phyloP scores from a whole-genome alignment of 306 rosid species.

The Lathyrus sativus region DNA sequence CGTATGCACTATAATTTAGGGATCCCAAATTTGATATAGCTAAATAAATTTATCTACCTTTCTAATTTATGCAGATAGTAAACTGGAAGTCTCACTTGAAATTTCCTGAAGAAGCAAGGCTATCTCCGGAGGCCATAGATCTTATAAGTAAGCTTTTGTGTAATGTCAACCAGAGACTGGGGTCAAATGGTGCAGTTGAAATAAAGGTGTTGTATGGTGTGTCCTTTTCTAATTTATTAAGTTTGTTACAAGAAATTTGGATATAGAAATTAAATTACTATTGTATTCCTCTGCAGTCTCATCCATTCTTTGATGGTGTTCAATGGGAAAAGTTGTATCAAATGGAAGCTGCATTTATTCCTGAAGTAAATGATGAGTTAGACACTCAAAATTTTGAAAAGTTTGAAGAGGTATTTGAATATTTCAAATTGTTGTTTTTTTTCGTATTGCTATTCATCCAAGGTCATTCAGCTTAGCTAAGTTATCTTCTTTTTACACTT shows the following conservation, averaged over 20 bases:
- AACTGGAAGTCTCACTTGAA: slow-evolving; percentile 94
- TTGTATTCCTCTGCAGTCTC: slow-evolving; percentile 56
- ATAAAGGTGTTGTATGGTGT: slow-evolving; percentile 95
- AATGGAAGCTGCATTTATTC: slow-evolving; percentile 94
- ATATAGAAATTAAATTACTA: slow-evolving; percentile 44
- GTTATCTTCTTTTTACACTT: slow-evolving; percentile 8
- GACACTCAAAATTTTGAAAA: slow-evolving; percentile 98
- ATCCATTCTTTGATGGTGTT: slow-evolving; percentile 66
- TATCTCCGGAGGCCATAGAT: slow-evolving; percentile 81
- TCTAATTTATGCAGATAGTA: slow-evolving; percentile 65
- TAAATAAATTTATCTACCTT: slow-evolving; percentile 16
- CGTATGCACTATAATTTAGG: background rate
- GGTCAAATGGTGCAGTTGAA: slow-evolving; percentile 81
- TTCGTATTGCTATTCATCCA: slow-evolving; percentile 17
- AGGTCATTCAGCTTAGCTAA: slow-evolving; percentile 25
- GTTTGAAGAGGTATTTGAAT: slow-evolving; percentile 82
- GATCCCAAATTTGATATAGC: slow-evolving; percentile 6
- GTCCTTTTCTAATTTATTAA: slow-evolving; percentile 59
- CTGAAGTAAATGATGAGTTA: slow-evolving; percentile 92
- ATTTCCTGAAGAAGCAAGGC: slow-evolving; percentile 86
- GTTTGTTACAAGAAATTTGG: slow-evolving; percentile 31
- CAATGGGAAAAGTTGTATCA: slow-evolving; percentile 87
- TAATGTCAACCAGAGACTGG: slow-evolving; percentile 75
- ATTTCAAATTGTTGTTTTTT: slow-evolving; percentile 32
- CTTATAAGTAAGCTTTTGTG: slow-evolving; percentile 78